These are phyloP conservation scores for Meyerozyma athensensis DNA, from an alignment of 1,139 yeast species.

Conservation along the genomic window DNA sequence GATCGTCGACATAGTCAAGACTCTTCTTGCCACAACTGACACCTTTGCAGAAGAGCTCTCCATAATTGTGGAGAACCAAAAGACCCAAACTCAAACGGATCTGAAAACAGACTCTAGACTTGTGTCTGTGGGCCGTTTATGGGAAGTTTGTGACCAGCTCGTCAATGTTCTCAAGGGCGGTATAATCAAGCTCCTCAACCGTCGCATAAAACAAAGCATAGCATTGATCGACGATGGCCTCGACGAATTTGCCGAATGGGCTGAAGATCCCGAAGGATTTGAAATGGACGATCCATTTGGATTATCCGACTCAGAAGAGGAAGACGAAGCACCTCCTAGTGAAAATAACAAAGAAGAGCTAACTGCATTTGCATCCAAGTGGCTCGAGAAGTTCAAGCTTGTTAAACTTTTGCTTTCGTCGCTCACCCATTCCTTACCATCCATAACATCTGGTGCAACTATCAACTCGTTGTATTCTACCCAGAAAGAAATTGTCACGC, in stretches of 20 bases:
- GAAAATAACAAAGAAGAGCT: slow-evolving; percentile 21
- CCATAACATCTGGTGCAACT: slow-evolving; percentile 25
- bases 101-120: slow-evolving; percentile 36
- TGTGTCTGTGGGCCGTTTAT: slow-evolving; percentile 56
- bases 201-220: slow-evolving; percentile 42
- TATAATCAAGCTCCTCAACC: slow-evolving; percentile 44
- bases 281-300: slow-evolving; percentile 44
- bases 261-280: slow-evolving; percentile 49
- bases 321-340: slow-evolving; percentile 17
- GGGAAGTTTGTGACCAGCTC: slow-evolving; percentile 55
- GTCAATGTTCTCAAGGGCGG: slow-evolving; percentile 41
- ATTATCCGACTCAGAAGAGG: slow-evolving; percentile 22
- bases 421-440: slow-evolving; percentile 51
- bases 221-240: slow-evolving; percentile 56
- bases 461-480: slow-evolving; percentile 32
- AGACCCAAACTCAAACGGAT: slow-evolving; percentile 10
- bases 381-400: slow-evolving; percentile 52
- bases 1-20: slow-evolving; percentile 24
- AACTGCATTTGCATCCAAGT: slow-evolving; percentile 36
- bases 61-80: slow-evolving; percentile 26
- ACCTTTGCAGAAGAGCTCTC: slow-evolving; percentile 25
- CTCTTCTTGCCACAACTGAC: slow-evolving; percentile 23
- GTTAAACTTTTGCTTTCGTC: slow-evolving; percentile 52
- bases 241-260: slow-evolving; percentile 64
- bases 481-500: slow-evolving; percentile 29